Evolutionary conservation across 768 basidiomycete genomes (phyloP).

Genomic region (Lentinula lateritia): DNA sequence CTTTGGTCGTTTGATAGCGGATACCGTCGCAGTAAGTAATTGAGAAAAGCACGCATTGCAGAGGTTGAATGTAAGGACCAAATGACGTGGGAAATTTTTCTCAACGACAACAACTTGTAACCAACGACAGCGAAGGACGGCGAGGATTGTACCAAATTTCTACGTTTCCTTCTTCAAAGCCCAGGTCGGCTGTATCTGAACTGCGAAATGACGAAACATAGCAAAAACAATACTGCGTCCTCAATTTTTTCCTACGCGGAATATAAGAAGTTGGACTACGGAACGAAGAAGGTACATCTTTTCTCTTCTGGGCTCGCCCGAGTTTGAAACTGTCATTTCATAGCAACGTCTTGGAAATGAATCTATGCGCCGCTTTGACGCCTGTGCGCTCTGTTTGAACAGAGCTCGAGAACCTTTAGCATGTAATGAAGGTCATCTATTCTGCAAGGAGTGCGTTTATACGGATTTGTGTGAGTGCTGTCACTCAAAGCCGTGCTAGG

Average conservation of each 20-base stretch:
- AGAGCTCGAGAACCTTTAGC: conserved; percentile 78
- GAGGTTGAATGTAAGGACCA: too few species aligned
- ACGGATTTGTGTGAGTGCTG: conserved; percentile 66
- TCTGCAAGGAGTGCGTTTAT: conserved; percentile 93
- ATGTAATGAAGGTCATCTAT: conserved; percentile 85
- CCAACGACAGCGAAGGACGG: too few species aligned
- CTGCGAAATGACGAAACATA: conserved; percentile 72
- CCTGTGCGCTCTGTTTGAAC: conserved; percentile 85
- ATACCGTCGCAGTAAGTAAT: too few species aligned
- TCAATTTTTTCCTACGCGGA: conserved; percentile 90
- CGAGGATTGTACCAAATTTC: too few species aligned
- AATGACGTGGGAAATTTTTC: too few species aligned
- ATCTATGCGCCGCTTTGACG: conserved; percentile 88
- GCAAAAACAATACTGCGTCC: conserved; percentile 86
- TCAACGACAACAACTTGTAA: too few species aligned
- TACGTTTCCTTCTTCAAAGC: too few species aligned
- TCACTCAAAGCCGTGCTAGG: neutral
- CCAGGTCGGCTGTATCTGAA: too few species aligned
- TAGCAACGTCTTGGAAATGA: conserved; percentile 84
- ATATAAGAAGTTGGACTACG: conserved; percentile 81
- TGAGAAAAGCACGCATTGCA: too few species aligned
- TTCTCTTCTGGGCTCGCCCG: neutral
- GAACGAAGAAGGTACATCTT: conserved; percentile 61
- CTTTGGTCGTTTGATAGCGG: too few species aligned
- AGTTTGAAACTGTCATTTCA: neutral